Percentiles rank a stretch among this genome's conserved stretches.
Conservation (phyloP, 2,329 filamentous ascomycete species). For the Erysiphe neolycopersici region DNA sequence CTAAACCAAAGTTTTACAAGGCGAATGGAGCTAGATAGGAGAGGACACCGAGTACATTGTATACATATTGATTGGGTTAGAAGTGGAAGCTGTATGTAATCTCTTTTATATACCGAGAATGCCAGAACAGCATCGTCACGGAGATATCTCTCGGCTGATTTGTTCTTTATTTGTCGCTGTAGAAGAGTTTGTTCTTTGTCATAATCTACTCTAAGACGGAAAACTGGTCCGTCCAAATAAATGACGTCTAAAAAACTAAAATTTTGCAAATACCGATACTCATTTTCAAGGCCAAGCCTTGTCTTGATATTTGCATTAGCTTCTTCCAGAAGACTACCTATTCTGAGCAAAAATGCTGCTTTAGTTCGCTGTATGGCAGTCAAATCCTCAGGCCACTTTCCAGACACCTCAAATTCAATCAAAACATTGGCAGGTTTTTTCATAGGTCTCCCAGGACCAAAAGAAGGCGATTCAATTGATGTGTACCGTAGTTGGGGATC, state of each 20-base stretch:
- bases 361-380: slow-evolving; percentile 83
- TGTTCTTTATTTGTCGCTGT: slow-evolving; percentile 53
- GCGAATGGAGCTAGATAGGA: slow-evolving; percentile 59
- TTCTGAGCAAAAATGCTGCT: slow-evolving; percentile 53
- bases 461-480: slow-evolving; percentile 27
- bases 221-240: slow-evolving; percentile 43
- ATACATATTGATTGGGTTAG: slow-evolving; percentile 63
- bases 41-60: slow-evolving; percentile 52
- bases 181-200: slow-evolving; percentile 66
- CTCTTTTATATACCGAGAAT: slow-evolving; percentile 42
- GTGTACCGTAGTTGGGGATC: slow-evolving; percentile 49
- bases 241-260: slow-evolving; percentile 59
- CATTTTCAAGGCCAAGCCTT: slow-evolving; percentile 59
- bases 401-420: slow-evolving; percentile 79
- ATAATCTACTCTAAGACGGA: slow-evolving; percentile 68
- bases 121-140: slow-evolving; percentile 44
- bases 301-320: slow-evolving; percentile 32
- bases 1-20: slow-evolving; percentile 77
- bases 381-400: slow-evolving; percentile 79
- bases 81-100: slow-evolving; percentile 44
- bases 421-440: slow-evolving; percentile 46
- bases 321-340: slow-evolving; percentile 36
- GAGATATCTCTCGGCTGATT: slow-evolving; percentile 32
- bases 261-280: slow-evolving; percentile 40
- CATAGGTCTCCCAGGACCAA: slow-evolving; percentile 15